These are phyloP conservation scores for Candida suzukii DNA, from an alignment of 805 yeast genomes.

Conservation along the genomic window DNA sequence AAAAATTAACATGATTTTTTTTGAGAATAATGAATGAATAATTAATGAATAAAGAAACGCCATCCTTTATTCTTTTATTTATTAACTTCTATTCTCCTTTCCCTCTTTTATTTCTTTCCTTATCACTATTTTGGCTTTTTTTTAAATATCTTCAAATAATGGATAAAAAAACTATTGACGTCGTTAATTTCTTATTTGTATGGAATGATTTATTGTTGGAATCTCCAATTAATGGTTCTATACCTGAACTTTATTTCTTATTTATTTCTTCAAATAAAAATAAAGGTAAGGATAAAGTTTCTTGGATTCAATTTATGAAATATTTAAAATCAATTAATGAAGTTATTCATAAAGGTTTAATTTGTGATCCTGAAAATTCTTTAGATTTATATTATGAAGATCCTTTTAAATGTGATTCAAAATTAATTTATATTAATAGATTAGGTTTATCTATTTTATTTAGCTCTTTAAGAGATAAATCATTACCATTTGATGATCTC, in stretches of 20 bases:
- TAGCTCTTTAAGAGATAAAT: not conserved
- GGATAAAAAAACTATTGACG: constrained; percentile 21
- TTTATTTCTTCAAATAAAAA: constrained; percentile 22
- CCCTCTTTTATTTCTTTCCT: not conserved
- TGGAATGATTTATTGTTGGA: constrained; percentile 23
- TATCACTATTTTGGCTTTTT: not conserved
- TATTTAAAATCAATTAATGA: constrained; percentile 16
- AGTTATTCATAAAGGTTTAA: constrained; percentile 15
- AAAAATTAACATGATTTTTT: no score
- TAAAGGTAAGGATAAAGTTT: constrained; percentile 26
- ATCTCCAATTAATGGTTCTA: constrained; percentile 24
- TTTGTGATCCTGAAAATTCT: constrained; percentile 19
- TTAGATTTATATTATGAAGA: constrained; percentile 16
- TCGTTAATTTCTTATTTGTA: constrained; percentile 21
- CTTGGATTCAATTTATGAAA: constrained; percentile 26
- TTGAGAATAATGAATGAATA: no score
- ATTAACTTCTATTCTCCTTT: no score
- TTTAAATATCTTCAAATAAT: not conserved
- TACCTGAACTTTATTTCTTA: constrained; percentile 24
- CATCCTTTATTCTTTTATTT: no score
- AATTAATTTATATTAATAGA: constrained; percentile 19
- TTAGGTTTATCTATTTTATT: constrained; percentile 15
- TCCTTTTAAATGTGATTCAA: constrained; percentile 21
- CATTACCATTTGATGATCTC: not conserved
- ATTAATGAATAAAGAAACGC: no score